A percentile compares a stretch with the other conserved stretches of the same genome.
Evolutionary conservation across 441 rosid species (phyloP).

Genomic region (Brassica balearica): DNA sequence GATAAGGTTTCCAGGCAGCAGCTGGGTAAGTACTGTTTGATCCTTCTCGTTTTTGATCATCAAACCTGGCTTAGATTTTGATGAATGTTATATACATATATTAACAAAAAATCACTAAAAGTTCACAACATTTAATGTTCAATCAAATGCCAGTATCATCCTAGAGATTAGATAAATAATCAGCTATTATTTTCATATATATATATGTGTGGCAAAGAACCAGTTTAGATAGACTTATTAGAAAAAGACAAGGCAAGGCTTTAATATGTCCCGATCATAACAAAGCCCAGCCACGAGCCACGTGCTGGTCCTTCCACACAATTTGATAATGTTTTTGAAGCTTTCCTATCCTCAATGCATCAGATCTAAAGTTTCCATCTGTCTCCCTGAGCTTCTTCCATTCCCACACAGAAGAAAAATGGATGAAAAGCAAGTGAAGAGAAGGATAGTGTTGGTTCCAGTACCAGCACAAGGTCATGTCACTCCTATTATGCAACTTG

Average conservation of each 20-base stretch:
- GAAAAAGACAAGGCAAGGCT: not conserved
- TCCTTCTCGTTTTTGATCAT: not conserved
- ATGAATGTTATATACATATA: not conserved
- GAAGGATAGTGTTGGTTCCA: constrained; percentile 46
- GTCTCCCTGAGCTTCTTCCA: not conserved
- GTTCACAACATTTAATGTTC: not conserved
- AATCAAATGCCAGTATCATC: not conserved
- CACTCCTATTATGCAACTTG: constrained; percentile 55
- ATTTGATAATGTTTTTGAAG: not conserved
- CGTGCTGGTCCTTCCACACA: not conserved
- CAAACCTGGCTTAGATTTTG: constrained; percentile 7
- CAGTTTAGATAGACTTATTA: not conserved
- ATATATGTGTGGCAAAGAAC: not conserved
- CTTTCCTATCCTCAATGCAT: not conserved
- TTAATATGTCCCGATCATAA: not conserved
- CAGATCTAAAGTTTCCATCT: constrained; percentile 7
- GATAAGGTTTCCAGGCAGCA: constrained; percentile 60
- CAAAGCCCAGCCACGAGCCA: not conserved
- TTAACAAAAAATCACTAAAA: not conserved
- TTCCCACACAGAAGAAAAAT: constrained; percentile 2
- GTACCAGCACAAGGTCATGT: constrained; percentile 55
- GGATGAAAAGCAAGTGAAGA: constrained; percentile 20
- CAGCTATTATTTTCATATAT: not conserved
- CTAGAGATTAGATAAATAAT: not conserved
- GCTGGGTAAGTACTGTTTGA: constrained; percentile 66